Conservation (phyloP, 345 rosid species). For the Eucalyptus sp. region DNA sequence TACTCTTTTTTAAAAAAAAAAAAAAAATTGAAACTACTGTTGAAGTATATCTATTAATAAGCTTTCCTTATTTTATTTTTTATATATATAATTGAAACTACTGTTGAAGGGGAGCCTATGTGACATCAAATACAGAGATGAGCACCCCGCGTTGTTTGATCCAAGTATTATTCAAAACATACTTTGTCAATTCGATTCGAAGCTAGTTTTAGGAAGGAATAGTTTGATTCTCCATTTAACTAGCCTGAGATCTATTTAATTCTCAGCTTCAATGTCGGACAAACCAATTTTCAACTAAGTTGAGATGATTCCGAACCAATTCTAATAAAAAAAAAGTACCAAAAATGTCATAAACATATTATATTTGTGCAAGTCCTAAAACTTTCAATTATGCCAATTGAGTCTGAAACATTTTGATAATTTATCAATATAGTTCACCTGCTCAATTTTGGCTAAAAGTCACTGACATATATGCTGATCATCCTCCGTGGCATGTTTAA, state of each 20-base stretch:
- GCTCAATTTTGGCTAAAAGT: too few relatives aligned
- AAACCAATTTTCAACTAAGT: background rate
- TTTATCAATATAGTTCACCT: background rate
- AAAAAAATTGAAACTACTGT: background rate
- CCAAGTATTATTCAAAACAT: background rate
- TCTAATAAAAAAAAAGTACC: too few relatives aligned
- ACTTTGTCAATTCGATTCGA: background rate
- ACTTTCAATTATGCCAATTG: too few relatives aligned
- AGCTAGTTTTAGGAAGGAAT: background rate
- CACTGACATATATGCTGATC: rapidly evolving
- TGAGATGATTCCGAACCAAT: background rate
- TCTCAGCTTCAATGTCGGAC: background rate
- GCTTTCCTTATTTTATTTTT: background rate
- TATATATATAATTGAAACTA: background rate
- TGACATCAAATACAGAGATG: background rate
- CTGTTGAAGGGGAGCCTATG: background rate
- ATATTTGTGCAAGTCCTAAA: too few relatives aligned
- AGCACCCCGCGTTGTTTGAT: background rate
- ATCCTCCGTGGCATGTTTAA: background rate
- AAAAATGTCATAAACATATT: background rate
- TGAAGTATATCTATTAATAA: background rate
- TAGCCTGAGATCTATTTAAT: background rate
- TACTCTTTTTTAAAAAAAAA: too few relatives aligned
- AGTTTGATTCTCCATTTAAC: background rate
- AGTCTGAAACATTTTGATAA: background rate